Evolutionary conservation across 2,329 filamentous ascomycete genomes (phyloP), one percentile per base, ranked within the genome.

Genomic region (Dryadomyces quercivorus): DNA sequence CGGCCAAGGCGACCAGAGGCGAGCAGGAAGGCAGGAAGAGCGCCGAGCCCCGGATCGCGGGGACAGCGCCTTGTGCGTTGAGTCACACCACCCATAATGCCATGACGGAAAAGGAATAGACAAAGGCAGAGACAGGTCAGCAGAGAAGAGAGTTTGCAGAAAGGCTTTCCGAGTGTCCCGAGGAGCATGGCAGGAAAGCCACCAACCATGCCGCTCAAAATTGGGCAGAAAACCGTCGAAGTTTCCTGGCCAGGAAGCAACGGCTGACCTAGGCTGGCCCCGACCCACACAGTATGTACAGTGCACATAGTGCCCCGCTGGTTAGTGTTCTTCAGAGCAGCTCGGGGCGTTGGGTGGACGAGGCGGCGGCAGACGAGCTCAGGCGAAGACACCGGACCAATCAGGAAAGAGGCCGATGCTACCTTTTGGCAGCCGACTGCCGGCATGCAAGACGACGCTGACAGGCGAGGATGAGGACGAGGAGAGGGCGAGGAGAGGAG

Each of bases 41-140:
- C 15, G 50, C 50, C 42, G 50, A 52, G 42, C 40, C 50, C 40
- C 36, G 50, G 50, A 45, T 52, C 42, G 50, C 40, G 43, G 42
- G 50, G 38, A 40, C 13, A 22, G 8, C 22, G 22, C 15, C 13
- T n/a, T 8, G 31, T 34, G 22, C 26, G 1, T 45, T 45, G 50
- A 36, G 50, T 52, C 50, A 52, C 22, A 45, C 50, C 50, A 52
- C 50, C 40, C 10, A 21, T 36, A 26, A 26, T 26, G 21, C 42
- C 42, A 45, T 40, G 31, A 52, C 43, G 36, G 34, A 50, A 50
- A 50, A 18, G 48, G 48, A 40, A 42, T 50, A 50, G 48, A 38
- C 48, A 50, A 45, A 45, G 36, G 12, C 6, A 20, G 45, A 7
- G 44, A 26, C 22, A 26, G 38, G 21, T 38, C 36, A 44, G 16